These are phyloP conservation scores for Tulasnella sp. DNA, from an alignment of 768 basidiomycete genomes.

Conservation along the genomic window DNA sequence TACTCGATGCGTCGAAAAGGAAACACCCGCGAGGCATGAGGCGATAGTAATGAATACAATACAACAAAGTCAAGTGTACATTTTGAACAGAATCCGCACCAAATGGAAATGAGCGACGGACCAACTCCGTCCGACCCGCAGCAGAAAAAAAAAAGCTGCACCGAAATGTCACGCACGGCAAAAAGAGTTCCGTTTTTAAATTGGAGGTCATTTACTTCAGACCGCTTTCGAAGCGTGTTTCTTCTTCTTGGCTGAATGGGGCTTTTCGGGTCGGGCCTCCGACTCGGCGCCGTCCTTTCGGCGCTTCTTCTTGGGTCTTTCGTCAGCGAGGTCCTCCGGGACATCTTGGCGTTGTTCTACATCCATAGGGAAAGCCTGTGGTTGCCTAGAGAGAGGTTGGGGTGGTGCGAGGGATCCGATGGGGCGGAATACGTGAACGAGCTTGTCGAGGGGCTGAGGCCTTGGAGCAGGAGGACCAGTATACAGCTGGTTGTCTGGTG, in stretches of 20 bases:
- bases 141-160: neutral
- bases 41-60: neutral
- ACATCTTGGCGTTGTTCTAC: neutral
- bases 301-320: neutral
- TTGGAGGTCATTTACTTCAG: neutral
- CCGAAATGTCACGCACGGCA: neutral
- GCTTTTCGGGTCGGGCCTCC: neutral
- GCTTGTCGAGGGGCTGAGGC: constrained; percentile 16
- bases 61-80: neutral
- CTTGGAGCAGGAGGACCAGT: constrained; percentile 15
- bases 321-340: neutral
- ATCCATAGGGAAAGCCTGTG: neutral
- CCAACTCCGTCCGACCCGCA: no score
- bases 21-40: neutral
- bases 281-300: neutral
- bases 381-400: neutral
- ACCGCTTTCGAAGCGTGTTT: neutral
- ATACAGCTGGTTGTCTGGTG: neutral
- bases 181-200: neutral
- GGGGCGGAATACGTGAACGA: constrained; percentile 21
- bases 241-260: neutral
- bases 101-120: neutral
- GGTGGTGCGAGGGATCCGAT: constrained; percentile 16
- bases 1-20: neutral
- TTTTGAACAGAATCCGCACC: neutral